Base-by-base conservation (phyloP, 768 basidiomycete species). In the Tylopilus vinaceipallidus region DNA sequence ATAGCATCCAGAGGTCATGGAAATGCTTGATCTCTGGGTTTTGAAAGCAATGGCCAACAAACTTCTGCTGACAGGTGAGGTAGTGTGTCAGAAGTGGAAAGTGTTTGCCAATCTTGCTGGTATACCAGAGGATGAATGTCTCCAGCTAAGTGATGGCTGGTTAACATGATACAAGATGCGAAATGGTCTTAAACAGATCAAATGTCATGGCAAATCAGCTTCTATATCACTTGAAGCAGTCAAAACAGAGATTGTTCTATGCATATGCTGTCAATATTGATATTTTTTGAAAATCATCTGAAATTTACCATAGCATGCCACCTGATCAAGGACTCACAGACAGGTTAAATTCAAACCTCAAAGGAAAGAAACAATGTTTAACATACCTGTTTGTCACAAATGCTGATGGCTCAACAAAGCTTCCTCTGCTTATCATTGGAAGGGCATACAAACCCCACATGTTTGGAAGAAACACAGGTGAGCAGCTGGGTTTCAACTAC, bases 1-100 rank as follows among this genome's bases (percentile, higher is more conserved):
- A 1, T 46, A 69, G 29, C 65, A 69, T 35, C 69, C 70, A 3
- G 63, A 72, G 34, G 57, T 75, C 1, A 53, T 52, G 0, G 64
- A 72, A 22, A 71, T 71, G 66, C 35, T 74, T 56, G 55, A 69
- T 1, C 49, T 72, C 0, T 74, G 73, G 72, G 62, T 73, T 10
- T 54, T 53, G 17, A 65, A 71, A 37, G 73, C 68, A 9, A 39
- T 55, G 54, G 42, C 19, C 1, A 40, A 55, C 12, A 26, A 22
- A 3, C 66, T 49, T 0, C 0, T 42, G n/a, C 19, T 49, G 3
- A 49, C 41, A 27, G 48, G 41, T 2, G 8, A 36, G n/a, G 63
- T 72, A 12, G 52, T 76, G 35, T 35, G 42, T 0, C 57, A 68
- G 27, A 73, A 75, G 53, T 73, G 68, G 65, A 58, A 12, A 3